These are phyloP conservation scores for Ophiocordyceps robertsii DNA, from an alignment of 2,329 filamentous ascomycete genomes.

Conservation along the genomic window DNA sequence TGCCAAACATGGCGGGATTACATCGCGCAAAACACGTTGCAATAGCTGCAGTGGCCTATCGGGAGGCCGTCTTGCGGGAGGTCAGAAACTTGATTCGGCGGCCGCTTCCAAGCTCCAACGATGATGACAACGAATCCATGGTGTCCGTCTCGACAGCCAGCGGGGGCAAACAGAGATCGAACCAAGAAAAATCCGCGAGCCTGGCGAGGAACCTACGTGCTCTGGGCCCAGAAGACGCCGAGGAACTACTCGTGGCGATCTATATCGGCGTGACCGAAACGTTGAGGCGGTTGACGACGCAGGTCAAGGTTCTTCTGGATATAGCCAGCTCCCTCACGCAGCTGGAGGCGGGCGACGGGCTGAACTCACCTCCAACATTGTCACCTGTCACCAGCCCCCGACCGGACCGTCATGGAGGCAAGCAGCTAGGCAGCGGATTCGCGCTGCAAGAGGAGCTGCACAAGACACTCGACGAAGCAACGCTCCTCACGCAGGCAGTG, in stretches of 20 bases:
- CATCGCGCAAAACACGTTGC: conserved; percentile 68
- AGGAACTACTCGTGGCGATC: conserved; percentile 66
- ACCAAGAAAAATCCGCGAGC: conserved; percentile 81
- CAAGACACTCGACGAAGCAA: conserved; percentile 62
- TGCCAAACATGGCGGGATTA: conserved; percentile 63
- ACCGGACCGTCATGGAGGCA: conserved; percentile 14
- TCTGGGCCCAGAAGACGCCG: conserved; percentile 71
- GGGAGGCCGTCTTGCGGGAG: conserved; percentile 73
- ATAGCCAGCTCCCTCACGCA: conserved; percentile 64
- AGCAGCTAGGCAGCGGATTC: conserved; percentile 15
- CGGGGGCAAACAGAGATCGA: conserved; percentile 53
- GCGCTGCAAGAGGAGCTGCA: conserved; percentile 63
- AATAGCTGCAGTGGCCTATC: conserved; percentile 69
- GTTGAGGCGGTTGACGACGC: conserved; percentile 69
- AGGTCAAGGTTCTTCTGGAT: conserved; percentile 90
- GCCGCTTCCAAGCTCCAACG: conserved; percentile 80
- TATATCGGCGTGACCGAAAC: conserved; percentile 85
- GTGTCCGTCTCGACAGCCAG: conserved; percentile 69
- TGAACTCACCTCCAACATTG: conserved; percentile 33
- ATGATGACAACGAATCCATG: conserved; percentile 86
- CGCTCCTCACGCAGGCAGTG: conserved; percentile 65
- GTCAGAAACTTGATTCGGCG: conserved; percentile 73
- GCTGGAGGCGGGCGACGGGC: conserved; percentile 19
- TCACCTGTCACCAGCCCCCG: conserved; percentile 41
- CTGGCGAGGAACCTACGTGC: conserved; percentile 78